A percentile compares a stretch with the other conserved stretches of the same genome.
Evolutionary conservation across 116 monocot species (phyloP).

Genomic region (Papilionanthe hybrid): DNA sequence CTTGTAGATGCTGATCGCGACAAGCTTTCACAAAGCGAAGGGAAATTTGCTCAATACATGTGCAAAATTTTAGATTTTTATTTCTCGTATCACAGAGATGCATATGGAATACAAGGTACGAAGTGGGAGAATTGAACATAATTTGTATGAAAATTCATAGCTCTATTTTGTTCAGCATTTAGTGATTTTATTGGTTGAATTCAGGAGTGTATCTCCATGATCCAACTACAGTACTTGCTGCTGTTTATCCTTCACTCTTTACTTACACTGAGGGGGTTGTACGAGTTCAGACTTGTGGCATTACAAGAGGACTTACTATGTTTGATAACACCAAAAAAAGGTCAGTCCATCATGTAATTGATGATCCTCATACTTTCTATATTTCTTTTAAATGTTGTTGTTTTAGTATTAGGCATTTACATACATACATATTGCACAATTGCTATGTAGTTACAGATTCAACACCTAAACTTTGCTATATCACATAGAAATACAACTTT

Average conservation of each 20-base stretch:
- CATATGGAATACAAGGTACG: constrained; percentile 62
- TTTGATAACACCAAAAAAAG: constrained; percentile 85
- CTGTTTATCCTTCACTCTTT: constrained; percentile 83
- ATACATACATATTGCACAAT: too few relatives aligned
- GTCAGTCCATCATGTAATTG: constrained; percentile 23
- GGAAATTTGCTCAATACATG: constrained; percentile 73
- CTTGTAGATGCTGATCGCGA: constrained; percentile 59
- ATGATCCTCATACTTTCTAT: too few relatives aligned
- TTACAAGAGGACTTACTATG: constrained; percentile 78
- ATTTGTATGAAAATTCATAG: not conserved
- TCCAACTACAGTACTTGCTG: constrained; percentile 82
- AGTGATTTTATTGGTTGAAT: constrained; percentile 20
- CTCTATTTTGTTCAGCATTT: not conserved
- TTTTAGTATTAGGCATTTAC: not conserved
- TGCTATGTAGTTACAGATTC: too few relatives aligned
- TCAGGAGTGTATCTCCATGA: constrained; percentile 96
- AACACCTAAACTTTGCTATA: too few relatives aligned
- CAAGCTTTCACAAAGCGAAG: constrained; percentile 55
- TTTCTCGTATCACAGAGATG: constrained; percentile 73
- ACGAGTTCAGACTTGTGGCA: constrained; percentile 86
- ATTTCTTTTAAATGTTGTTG: not conserved
- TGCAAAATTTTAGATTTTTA: constrained; percentile 78
- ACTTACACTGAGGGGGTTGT: constrained; percentile 88
- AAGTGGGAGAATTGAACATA: not conserved
- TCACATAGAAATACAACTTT: too few relatives aligned